These are phyloP conservation scores for Larix kaempferi DNA, from an alignment of 75 land plant genomes.

Conservation along the genomic window DNA sequence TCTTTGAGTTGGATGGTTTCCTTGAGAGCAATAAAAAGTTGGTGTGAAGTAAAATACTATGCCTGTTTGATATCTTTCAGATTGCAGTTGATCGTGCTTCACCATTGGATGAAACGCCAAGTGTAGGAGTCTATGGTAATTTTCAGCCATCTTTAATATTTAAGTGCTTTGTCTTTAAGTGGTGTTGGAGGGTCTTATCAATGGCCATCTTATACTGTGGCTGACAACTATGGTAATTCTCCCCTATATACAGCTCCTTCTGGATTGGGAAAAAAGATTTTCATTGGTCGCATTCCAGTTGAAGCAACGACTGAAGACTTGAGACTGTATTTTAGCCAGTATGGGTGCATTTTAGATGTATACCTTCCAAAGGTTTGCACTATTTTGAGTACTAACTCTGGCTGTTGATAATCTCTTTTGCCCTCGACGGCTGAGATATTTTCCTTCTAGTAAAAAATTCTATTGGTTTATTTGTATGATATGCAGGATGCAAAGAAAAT, in stretches of 20 bases:
- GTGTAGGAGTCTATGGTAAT: conserved; percentile 3
- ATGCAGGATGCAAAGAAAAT: conserved; percentile 37
- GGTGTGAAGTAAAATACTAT: not conserved
- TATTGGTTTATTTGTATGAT: conserved; percentile 1
- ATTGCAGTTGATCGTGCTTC: conserved; percentile 46
- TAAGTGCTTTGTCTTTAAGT: not conserved
- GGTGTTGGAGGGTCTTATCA: not conserved
- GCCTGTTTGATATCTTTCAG: conserved; percentile 14
- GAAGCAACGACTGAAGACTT: conserved; percentile 21
- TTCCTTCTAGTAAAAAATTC: too few species aligned
- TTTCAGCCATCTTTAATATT: too few species aligned
- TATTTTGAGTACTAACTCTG: not conserved
- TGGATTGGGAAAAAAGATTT: conserved; percentile 15
- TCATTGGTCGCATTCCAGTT: conserved; percentile 17
- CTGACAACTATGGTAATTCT: not conserved
- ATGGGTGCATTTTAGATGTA: conserved; percentile 20
- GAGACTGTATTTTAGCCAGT: conserved; percentile 13
- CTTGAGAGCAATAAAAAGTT: not conserved
- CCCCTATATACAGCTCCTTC: not conserved
- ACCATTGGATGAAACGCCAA: conserved; percentile 33
- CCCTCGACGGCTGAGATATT: too few species aligned
- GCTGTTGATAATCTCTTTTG: not conserved
- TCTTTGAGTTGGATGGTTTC: not conserved
- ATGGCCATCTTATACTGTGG: not conserved
- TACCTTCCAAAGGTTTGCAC: conserved; percentile 20